Evolutionary conservation across 352 stramenopile genomes (phyloP).

Genomic region (Blastocystis sp.): DNA sequence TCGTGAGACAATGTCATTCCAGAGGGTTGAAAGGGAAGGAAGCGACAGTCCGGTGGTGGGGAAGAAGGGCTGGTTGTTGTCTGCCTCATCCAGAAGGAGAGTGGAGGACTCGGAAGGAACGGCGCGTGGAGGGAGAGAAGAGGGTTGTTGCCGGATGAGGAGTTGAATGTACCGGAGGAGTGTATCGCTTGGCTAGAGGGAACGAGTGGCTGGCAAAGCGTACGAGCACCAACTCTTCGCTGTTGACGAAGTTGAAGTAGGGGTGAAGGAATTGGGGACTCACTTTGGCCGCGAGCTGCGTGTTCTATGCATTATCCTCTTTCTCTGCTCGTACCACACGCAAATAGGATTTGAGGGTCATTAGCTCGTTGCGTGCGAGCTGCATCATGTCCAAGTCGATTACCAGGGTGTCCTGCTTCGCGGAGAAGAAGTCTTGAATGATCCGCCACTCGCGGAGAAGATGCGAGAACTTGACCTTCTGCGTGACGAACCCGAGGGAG

Average conservation of each 20-base stretch:
- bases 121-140: not conserved
- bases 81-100: constrained; percentile 7
- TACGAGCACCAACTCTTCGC: not conserved
- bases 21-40: not conserved
- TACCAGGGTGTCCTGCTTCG: not conserved
- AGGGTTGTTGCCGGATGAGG: too few species aligned
- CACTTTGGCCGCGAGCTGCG: not conserved
- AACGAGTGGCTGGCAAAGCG: not conserved
- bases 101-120: not conserved
- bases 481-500: not conserved
- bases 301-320: not conserved
- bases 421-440: not conserved
- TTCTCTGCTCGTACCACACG: not conserved
- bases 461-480: not conserved
- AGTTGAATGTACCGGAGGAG: not conserved
- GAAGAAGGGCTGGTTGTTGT: constrained; percentile 10
- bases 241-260: not conserved
- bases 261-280: not conserved
- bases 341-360: not conserved
- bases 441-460: not conserved
- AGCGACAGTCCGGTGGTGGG: not conserved
- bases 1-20: not conserved
- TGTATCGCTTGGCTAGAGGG: not conserved
- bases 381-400: not conserved
- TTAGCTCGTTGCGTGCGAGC: not conserved